Evolutionary conservation across 805 yeast genomes (phyloP).

Genomic region (Candida piceae): DNA sequence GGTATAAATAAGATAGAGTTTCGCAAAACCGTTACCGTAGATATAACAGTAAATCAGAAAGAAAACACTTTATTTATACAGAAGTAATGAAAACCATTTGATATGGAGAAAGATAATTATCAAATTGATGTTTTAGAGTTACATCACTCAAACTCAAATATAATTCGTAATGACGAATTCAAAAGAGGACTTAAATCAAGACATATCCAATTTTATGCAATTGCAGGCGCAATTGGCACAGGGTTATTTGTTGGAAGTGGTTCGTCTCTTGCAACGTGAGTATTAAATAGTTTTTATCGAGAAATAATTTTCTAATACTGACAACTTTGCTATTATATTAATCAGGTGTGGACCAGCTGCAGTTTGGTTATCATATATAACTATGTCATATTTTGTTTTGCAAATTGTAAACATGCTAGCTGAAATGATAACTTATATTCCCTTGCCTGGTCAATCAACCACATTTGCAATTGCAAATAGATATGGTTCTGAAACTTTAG

Average conservation of each 20-base stretch:
- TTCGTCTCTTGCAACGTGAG: constrained; percentile 18
- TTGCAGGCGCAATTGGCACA: constrained; percentile 72
- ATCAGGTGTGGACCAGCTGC: constrained; percentile 29
- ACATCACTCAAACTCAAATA: neutral
- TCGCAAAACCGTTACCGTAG: no score
- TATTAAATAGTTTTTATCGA: neutral
- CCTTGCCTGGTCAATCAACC: constrained; percentile 48
- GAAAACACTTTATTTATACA: no score
- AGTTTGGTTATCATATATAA: constrained; percentile 52
- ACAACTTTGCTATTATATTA: constrained; percentile 11
- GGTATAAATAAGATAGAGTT: no score
- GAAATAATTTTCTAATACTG: neutral
- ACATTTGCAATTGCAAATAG: constrained; percentile 23
- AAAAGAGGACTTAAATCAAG: constrained; percentile 28
- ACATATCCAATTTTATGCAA: constrained; percentile 59
- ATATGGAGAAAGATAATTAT: neutral
- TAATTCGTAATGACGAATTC: neutral
- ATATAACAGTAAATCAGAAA: no score
- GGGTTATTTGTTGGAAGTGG: constrained; percentile 50
- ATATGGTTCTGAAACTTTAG: constrained; percentile 24
- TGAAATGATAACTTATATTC: constrained; percentile 59
- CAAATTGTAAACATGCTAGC: constrained; percentile 61
- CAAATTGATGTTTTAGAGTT: neutral
- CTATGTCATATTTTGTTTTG: constrained; percentile 59
- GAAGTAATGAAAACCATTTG: no score